Conservation (phyloP, 805 yeast species). For the Metschnikowia corniflorae region DNA sequence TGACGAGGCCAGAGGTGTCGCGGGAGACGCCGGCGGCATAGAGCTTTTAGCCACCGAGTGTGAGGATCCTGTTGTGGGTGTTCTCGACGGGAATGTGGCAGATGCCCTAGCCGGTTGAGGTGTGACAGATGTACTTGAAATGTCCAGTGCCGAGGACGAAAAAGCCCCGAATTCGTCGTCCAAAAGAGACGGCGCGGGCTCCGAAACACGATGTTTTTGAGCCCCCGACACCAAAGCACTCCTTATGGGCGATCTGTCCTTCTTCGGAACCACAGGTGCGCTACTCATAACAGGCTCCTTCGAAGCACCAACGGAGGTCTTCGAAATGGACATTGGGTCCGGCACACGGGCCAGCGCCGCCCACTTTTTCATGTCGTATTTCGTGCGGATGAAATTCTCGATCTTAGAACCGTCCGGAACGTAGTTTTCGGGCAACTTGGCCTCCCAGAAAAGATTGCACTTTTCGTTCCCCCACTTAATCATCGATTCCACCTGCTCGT, state of each 20-base stretch:
- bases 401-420: conserved; percentile 81
- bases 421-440: conserved; percentile 63
- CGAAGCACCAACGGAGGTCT: not conserved
- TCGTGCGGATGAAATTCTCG: conserved; percentile 86
- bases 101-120: not conserved
- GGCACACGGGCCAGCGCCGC: conserved; percentile 53
- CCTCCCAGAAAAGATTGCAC: conserved; percentile 85
- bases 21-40: conserved; percentile 12
- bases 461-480: conserved; percentile 80
- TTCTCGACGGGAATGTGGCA: not conserved
- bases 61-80: not conserved
- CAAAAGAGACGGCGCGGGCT: conserved; percentile 16
- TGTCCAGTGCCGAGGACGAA: conserved; percentile 25
- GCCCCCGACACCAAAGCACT: not conserved
- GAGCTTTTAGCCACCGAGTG: conserved; percentile 10
- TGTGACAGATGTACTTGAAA: conserved; percentile 1
- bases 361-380: conserved; percentile 92
- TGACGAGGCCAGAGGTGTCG: conserved; percentile 1
- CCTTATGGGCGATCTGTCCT: not conserved
- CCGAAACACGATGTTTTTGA: not conserved
- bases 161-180: conserved; percentile 44
- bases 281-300: not conserved
- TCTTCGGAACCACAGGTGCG: not conserved
- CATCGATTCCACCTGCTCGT: conserved; percentile 80
- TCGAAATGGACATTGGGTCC: conserved; percentile 47